Evolutionary conservation across 2,329 filamentous ascomycete genomes (phyloP).

Genomic region (Didymosphaeria variabile): DNA sequence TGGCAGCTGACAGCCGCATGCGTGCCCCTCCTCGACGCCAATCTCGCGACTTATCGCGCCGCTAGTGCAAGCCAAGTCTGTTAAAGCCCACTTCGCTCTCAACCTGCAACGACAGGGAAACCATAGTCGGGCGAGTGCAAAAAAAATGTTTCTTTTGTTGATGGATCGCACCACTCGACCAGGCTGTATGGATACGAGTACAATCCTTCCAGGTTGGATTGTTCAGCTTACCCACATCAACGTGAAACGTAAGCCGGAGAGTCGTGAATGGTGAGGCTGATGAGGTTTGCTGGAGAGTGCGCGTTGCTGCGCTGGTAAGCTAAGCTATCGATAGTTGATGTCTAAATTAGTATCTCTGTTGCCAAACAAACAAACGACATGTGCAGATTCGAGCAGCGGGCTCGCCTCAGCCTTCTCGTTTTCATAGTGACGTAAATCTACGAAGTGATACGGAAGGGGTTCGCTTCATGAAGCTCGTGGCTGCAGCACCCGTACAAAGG

Average conservation of each 20-base stretch:
- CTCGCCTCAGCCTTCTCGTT: background rate
- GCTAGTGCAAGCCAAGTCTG: background rate
- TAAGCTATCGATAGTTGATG: background rate
- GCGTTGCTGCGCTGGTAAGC: background rate
- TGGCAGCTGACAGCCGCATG: background rate
- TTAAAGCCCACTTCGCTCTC: background rate
- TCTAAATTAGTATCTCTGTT: background rate
- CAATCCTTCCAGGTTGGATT: background rate
- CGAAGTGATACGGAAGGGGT: slow-evolving; percentile 5
- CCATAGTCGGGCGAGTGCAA: background rate
- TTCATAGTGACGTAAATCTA: background rate
- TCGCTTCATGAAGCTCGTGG: slow-evolving; percentile 11
- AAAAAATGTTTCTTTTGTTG: background rate
- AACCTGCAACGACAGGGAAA: background rate
- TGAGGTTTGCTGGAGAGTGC: background rate
- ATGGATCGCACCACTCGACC: background rate
- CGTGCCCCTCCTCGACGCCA: background rate
- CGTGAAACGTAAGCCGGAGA: slow-evolving; percentile 6
- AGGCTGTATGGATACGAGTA: background rate
- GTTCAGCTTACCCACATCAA: slow-evolving; percentile 8
- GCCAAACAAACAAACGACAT: background rate
- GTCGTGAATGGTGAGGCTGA: slow-evolving; percentile 4
- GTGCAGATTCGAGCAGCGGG: background rate
- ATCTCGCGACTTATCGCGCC: background rate
- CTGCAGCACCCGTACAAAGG: background rate